Base-by-base conservation (phyloP, 129 eudicot species). In the Solidago caesia region DNA sequence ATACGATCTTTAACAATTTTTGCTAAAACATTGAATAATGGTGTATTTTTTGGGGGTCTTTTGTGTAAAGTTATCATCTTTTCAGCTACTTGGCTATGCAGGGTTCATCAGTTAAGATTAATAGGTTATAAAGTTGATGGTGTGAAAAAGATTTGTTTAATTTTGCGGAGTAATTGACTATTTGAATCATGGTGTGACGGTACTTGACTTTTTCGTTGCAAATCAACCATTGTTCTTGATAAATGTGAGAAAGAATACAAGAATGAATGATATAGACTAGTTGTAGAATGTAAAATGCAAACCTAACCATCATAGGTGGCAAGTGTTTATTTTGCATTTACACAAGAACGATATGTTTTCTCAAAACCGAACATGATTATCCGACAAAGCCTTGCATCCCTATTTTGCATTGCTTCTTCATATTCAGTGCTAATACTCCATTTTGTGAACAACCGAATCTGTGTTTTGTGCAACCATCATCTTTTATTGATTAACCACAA, bases 271-370 rank as follows among this genome's bases (percentile, higher is more conserved):
- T 51, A 29, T 39, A 14, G 58, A 53, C 15, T 15, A 55, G 9
- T 5, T 8, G 42, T 71, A 55, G 53, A 55, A n/a, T 14, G 5
- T n/a, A 39, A 42, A 71, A 71, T 71, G 48, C 65, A 43, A 71
- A 42, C 2, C 11, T 39, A 71, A 56, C 49, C 33, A 14, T 55
- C 53, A 16, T 15, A 10, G 11, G 55, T 21, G 52, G 9, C 43
- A 42, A 25, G 43, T 67, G 71, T 47, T 69, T 33, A 14, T 49
- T 49, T 69, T 51, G 74, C 62, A 29, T 49, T 69, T 27, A 13
- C 27, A 47, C 27, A 29, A 26, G 47, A 51, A 27, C 46, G 2
- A 11, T 49, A 42, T 14, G 73, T 33, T 69, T 7, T 33, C 39
- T 33, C 39, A 69, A 46, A 49, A 26, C 47, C 14, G 56, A 51